phyloP scores from a whole-genome alignment of 257 asterid genomes.

The Solanum gracilifrons region DNA sequence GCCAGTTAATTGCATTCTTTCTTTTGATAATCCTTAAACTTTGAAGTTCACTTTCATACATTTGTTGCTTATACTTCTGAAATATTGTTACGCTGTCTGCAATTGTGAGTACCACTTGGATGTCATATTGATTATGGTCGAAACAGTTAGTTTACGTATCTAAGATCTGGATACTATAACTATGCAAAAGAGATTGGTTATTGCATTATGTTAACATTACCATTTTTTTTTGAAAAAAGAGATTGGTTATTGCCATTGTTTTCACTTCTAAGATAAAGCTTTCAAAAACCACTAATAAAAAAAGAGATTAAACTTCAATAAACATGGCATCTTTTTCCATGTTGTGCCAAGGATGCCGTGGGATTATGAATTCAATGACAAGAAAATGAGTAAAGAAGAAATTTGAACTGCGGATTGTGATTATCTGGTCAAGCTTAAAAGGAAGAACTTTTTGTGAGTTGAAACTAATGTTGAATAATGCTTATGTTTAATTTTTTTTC shows the following conservation, averaged over 20 bases:
- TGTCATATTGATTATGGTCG: neutral
- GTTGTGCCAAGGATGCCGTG: neutral
- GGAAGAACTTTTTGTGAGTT: neutral
- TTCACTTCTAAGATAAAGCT: neutral
- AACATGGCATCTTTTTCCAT: neutral
- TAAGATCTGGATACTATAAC: neutral
- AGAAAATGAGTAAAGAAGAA: neutral
- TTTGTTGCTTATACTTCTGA: neutral
- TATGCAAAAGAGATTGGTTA: neutral
- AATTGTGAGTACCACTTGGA: neutral
- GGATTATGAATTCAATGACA: neutral
- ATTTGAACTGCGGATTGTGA: neutral
- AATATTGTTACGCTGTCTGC: neutral
- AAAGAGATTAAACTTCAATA: neutral
- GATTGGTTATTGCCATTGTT: neutral
- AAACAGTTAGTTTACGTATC: neutral
- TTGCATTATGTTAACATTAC: too few species aligned
- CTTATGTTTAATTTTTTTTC: neutral
- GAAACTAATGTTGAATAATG: neutral
- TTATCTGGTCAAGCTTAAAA: neutral
- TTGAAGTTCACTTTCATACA: neutral
- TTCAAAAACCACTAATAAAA: neutral
- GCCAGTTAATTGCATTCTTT: neutral
- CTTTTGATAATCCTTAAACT: neutral
- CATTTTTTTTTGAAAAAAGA: neutral